Base-by-base conservation (phyloP, 2,329 filamentous ascomycete species). In the Trichoderma arundinaceum region DNA sequence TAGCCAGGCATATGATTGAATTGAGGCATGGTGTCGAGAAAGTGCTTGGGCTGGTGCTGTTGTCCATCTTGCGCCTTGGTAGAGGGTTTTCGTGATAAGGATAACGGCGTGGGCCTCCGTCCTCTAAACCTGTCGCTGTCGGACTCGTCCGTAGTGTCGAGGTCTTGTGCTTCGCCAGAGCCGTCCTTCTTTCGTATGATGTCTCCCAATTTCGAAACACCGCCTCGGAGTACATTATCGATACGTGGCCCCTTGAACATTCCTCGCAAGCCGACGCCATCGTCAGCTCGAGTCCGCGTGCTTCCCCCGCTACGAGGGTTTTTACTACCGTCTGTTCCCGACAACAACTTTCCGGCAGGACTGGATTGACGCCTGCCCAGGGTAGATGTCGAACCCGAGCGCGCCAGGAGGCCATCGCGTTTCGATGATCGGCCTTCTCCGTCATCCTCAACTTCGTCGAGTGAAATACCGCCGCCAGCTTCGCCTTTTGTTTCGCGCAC, bases 191-290 rank as follows among this genome's bases (percentile, higher is more conserved):
- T 83, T 84, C 86, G 87, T 22, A 88, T 69, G 60, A 88, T 78
- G 58, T 87, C 85, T 35, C 84, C 82, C 13, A 88, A 75, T 70
- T 83, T 86, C 32, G 83, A 85, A 6, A 87, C 83, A 28, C 85
- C 78, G 7, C 81, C 85, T 32, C 84, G 83, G 51, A 96, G 85
- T 35, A 92, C 84, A 35, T 87, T 90, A 67, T 92, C 91, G 68
- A 94, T 88, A 64, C 90, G 84, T 57, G 88, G 86, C 2, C 88
- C 89, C 77, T 92, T 94, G 77, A 97, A 90, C 54, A 97, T 89
- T 7, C 90, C 88, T 48, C 89, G 86, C 15, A 78, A 57, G 13
- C 77, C 74, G 48, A 73, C 64, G 15, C 59, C 66, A 44, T 79
- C 77, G 15, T 79, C 77, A 1, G 68, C 41, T 28, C 74, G 80